Base-by-base conservation (phyloP, 2,329 filamentous ascomycete genomes). In the Pyrenophora graminea region DNA sequence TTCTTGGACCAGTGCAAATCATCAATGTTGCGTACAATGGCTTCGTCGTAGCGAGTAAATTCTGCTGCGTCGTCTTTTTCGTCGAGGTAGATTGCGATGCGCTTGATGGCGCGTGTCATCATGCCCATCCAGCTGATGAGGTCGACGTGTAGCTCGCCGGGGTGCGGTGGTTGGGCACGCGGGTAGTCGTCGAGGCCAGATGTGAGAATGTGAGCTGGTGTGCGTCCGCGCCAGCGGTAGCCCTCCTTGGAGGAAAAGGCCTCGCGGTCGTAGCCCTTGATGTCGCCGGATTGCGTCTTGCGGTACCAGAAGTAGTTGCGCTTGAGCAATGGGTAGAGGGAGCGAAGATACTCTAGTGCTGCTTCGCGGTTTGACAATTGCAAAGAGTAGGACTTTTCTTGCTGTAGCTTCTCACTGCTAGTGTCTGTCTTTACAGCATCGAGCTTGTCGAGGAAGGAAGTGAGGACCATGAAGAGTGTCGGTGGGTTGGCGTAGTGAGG, bases 401-500 rank as follows among this genome's bases (percentile, higher is more conserved):
- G 57, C 3, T 71, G 58, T 9, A 74, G 50, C 45, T 71, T 69
- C 54, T 75, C 67, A 40, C 65, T 68, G 27, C 60, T 64, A 6
- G 67, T 64, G 33, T 69, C 66, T 10, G 59, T 60, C 37, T 66
- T 67, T 43, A 77, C 76, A 10, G 68, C 75, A 50, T 85, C 82
- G 31, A 95, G 81, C 70, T 89, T 92, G 69, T 91, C 87, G 67
- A 96, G 84, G 67, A 97, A 91, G 8, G 82, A 82, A 59, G 95
- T 90, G 13, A 99, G 80, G 53, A 94, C 86, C 68, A 97, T 85
- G 76, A 96, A 97, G 1, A 97, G 81, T 0, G 94, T 97, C 0
- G 94, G 94, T 0, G 94, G 94, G 73, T 99, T 99, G 44, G 94
- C 94, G 67, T 97, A 97, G 73, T 97, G 92, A 19, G 94, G 93